Base-by-base conservation (phyloP, 805 yeast species). In the Sugiyamaella americana region DNA sequence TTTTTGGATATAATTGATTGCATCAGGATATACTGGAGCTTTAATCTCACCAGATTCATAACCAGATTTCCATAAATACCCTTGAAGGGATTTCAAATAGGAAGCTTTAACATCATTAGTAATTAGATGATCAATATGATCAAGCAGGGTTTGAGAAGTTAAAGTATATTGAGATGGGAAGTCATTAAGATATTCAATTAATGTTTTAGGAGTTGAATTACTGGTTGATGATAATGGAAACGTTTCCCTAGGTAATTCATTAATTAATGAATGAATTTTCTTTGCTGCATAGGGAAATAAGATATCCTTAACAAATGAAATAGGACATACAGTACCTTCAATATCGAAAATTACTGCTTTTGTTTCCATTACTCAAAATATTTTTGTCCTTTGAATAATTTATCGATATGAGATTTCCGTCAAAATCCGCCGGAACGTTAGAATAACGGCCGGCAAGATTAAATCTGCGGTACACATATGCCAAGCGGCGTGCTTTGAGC, bases 261-360 rank as follows among this genome's bases (percentile, higher is more conserved):
- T 20, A 53, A 57, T 21, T 22, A 50, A 37, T 54, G 50, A 51
- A 22, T 49, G 60, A 40, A 63, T 56, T 20, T 52, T 54, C 2
- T 39, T 44, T 2, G 81, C 61, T 52, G 93, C 89, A 59, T 76
- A 88, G 0, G 96, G 96, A 64, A 65, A 69, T 29, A 89, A 66
- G 1, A 68, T 71, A 23, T 85, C 88, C 56, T 84, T 84, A 37
- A 89, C 98, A 59, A 89, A 89, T 1, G 89, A 74, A 18, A 89
- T 88, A 2, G 96, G 89, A 59, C 97, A 89, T 24, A 89, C 80
- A 0, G 97, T 89, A 16, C 98, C 98, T 61, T 89, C 98, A 30
- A 87, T 87, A 55, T 87, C 95, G 4, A 88, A 70, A 1, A 84
- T 62, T 6, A 77, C 58, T 1, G 72, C 64, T 23, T 34, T 46